phyloP scores from a whole-genome alignment of 2,329 filamentous ascomycete species.

The Cadophora luteo-olivacea region DNA sequence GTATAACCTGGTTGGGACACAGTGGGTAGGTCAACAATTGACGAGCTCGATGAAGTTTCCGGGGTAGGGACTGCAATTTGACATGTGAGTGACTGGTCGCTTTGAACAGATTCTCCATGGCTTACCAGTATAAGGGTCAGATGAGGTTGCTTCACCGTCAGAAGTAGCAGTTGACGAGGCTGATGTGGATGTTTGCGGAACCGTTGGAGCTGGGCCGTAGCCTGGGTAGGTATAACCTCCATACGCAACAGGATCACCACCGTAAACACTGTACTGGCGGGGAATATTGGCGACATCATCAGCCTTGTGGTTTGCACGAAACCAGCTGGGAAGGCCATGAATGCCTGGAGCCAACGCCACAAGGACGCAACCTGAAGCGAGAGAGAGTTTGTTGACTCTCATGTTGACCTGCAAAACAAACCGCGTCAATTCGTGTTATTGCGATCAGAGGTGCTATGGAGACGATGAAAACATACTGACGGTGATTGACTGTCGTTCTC shows the following conservation, averaged over 20 bases:
- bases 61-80: neutral
- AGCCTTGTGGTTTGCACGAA: conserved; percentile 32
- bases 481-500: neutral
- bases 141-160: conserved; percentile 1
- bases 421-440: conserved; percentile 19
- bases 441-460: neutral
- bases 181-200: neutral
- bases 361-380: conserved; percentile 30
- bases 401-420: conserved; percentile 37
- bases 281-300: conserved; percentile 30
- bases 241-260: conserved; percentile 23
- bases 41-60: neutral
- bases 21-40: neutral
- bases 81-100: neutral
- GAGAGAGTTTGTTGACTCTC: conserved; percentile 31
- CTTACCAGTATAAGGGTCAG: conserved; percentile 13
- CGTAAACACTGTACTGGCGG: conserved; percentile 39
- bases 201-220: conserved; percentile 40
- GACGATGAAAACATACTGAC: neutral
- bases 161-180: conserved; percentile 16
- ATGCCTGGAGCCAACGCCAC: conserved; percentile 32
- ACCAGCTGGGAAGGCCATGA: conserved; percentile 34
- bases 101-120: neutral
- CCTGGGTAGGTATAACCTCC: conserved; percentile 39
- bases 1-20: neutral